Evolutionary conservation across 2,329 filamentous ascomycete genomes (phyloP).

Genomic region (Colletotrichum brevisporum): DNA sequence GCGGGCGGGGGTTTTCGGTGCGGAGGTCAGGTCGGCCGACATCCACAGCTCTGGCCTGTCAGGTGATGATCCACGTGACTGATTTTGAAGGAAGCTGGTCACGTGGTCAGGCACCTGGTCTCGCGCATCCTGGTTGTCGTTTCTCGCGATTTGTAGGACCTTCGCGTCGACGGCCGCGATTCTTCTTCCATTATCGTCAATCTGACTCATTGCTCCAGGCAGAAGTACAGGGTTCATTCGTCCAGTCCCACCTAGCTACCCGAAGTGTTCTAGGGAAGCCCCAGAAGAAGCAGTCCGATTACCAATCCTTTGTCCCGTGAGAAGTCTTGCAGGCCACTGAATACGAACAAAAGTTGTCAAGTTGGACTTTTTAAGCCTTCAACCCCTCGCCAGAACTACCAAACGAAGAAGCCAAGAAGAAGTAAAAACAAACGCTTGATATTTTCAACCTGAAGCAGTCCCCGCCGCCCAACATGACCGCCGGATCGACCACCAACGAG

Average conservation of each 20-base stretch:
- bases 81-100: background rate
- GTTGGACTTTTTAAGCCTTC: too few species aligned
- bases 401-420: too few species aligned
- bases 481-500: background rate
- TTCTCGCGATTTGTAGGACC: background rate
- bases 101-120: conserved; percentile 11
- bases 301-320: conserved; percentile 6
- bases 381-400: too few species aligned
- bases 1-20: background rate
- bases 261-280: background rate
- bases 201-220: conserved; percentile 32
- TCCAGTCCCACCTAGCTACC: background rate
- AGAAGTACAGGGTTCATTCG: conserved; percentile 4
- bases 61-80: background rate
- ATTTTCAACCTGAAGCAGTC: background rate
- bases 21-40: background rate
- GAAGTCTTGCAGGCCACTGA: conserved; percentile 12
- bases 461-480: conserved; percentile 7
- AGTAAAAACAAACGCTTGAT: background rate
- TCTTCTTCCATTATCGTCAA: conserved; percentile 1
- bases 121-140: conserved; percentile 1
- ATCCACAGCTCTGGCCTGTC: background rate
- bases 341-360: too few species aligned
- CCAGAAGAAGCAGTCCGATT: background rate
- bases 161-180: background rate